These are phyloP conservation scores for Mucor mucedo DNA, from an alignment of 371 early-diverging fungal genomes.

Conservation along the genomic window DNA sequence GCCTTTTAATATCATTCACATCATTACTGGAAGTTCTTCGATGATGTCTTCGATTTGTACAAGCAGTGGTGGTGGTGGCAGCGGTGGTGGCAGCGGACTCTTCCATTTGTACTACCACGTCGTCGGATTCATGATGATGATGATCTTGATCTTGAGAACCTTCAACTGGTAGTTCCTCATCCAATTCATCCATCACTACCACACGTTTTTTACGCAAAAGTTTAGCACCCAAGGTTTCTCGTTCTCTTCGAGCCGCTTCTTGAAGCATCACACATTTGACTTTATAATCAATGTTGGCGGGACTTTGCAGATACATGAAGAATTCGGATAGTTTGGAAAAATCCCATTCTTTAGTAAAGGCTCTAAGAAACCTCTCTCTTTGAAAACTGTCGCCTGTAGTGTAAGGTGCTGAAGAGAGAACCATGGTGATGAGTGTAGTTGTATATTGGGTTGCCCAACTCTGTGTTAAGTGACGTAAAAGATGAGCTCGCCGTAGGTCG, in stretches of 20 bases:
- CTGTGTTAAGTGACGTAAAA: conserved; percentile 59
- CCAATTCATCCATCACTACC: not conserved
- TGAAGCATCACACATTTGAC: conserved; percentile 77
- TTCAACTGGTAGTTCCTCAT: too few relatives aligned
- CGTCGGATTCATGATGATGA: too few relatives aligned
- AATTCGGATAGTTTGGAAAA: conserved; percentile 80
- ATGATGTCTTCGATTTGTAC: conserved; percentile 44
- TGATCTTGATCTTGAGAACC: not conserved
- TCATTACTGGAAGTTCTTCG: conserved; percentile 57
- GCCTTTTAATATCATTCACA: conserved; percentile 50
- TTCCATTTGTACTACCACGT: not conserved
- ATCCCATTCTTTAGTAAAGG: conserved; percentile 76
- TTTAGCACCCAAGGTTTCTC: conserved; percentile 47
- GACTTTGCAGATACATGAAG: conserved; percentile 71
- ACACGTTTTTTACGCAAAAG: conserved; percentile 32
- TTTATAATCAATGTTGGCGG: conserved; percentile 72
- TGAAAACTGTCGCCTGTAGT: conserved; percentile 37
- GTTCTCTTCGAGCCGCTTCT: conserved; percentile 62
- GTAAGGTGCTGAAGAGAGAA: conserved; percentile 47
- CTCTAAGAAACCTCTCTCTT: conserved; percentile 68
- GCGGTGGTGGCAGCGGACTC: conserved; percentile 16
- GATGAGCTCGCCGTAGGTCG: conserved; percentile 57
- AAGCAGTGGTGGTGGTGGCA: not conserved
- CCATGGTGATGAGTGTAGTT: conserved; percentile 52
- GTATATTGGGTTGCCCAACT: conserved; percentile 68